Evolutionary conservation across 108 stramenopile genomes (phyloP), one percentile per base, ranked within the genome.

Genomic region (Pseudonitzschia delicatissima): DNA sequence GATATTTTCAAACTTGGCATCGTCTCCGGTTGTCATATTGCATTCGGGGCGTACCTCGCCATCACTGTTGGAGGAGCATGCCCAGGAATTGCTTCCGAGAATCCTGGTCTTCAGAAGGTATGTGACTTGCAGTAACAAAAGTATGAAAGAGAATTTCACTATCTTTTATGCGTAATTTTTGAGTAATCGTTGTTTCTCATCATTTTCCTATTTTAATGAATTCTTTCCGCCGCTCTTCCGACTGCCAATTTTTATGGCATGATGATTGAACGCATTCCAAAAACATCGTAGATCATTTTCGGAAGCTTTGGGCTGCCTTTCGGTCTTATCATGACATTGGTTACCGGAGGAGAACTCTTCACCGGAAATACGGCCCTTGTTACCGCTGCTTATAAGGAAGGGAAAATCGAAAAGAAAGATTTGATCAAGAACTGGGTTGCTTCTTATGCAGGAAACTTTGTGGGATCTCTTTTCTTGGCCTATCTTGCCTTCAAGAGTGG

Each of bases 1-100:
- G 87, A 94, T 64, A 91, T 90, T 47, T 91, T 94, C 62, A 91
- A 82, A 77, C 85, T 91, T 15, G 93, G 88, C 7, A 79, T 94
- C 44, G 88, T 88, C 53, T 76, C 85, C 52, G 94, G 94, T 53
- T 80, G 80, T 63, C 91, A 95, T 66, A 92, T 95, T 79, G 94
- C 76, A 5, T 88, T 95, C 66, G 94, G 94, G 9, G 86, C 88
- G 2, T 91, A 86, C 61, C 82, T 95, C 34, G 87, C 91, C 23
- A 86, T 92, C 59, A 82, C 86, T 31, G 86, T 90, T 36, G 91
- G 91, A 25, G 94, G 91, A 47, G 86, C 87, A 28, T 91, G 89
- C 64, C 89, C 91, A 2, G 87, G 84, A 26, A 74, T 95, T 53
- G 89, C 87, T 17, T 82, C 82, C n/a, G 53, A 77, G 37, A 95